A percentile compares a stretch with the other conserved stretches of the same genome.
Conservation (phyloP, 2,329 filamentous ascomycete species). For the Fusarium coicis region DNA sequence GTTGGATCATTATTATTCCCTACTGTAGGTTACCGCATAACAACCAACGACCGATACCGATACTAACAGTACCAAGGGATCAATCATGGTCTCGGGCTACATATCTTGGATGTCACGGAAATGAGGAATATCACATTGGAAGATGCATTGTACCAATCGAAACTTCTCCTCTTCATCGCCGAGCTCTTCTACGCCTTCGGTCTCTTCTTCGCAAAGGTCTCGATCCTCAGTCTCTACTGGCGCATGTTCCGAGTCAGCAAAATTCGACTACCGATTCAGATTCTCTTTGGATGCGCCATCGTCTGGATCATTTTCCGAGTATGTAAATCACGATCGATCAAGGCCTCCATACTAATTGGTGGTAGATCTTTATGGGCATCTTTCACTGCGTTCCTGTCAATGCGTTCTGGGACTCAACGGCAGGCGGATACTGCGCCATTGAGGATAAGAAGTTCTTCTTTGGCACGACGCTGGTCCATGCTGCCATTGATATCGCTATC, state of each 20-base stretch:
- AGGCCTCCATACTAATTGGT: background rate
- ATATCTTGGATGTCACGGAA: slow-evolving; percentile 8
- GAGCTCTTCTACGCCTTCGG: slow-evolving; percentile 46
- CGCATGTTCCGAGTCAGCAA: slow-evolving; percentile 44
- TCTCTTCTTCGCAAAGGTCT: slow-evolving; percentile 43
- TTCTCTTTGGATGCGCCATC: slow-evolving; percentile 38
- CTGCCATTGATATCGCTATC: slow-evolving; percentile 47
- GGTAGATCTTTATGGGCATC: slow-evolving; percentile 28
- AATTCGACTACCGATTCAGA: slow-evolving; percentile 42
- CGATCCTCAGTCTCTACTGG: slow-evolving; percentile 47
- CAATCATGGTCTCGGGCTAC: slow-evolving; percentile 27
- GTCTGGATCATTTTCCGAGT: slow-evolving; percentile 46
- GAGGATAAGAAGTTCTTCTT: slow-evolving; percentile 49
- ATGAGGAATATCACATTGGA: background rate
- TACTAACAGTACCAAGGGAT: slow-evolving; percentile 26
- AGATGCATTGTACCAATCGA: background rate
- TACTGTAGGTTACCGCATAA: slow-evolving; percentile 11
- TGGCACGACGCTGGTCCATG: slow-evolving; percentile 46
- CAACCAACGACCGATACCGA: no score
- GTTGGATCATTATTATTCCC: slow-evolving; percentile 32
- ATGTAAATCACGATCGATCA: rapidly evolving
- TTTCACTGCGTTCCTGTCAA: slow-evolving; percentile 37
- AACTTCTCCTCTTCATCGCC: slow-evolving; percentile 32
- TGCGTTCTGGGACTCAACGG: slow-evolving; percentile 25
- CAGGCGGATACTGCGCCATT: slow-evolving; percentile 17